These are phyloP conservation scores for Diaporthe sp. DNA, from an alignment of 2,329 filamentous ascomycete species.

Conservation along the genomic window DNA sequence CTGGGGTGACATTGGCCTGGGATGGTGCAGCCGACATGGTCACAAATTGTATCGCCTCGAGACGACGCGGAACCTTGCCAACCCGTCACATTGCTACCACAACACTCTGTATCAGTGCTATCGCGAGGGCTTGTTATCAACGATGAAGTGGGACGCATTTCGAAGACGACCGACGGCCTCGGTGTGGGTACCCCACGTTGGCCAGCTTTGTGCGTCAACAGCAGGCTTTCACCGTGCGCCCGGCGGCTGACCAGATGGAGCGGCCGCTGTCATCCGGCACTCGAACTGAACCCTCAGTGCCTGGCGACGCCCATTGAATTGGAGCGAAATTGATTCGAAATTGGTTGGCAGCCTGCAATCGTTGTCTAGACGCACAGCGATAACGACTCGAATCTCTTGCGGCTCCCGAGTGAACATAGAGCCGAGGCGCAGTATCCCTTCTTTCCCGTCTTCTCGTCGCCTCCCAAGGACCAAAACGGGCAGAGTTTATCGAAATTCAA, in stretches of 20 bases:
- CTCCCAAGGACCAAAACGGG: constrained; percentile 13
- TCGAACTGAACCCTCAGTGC: background rate
- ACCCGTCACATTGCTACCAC: constrained; percentile 27
- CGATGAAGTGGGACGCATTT: background rate
- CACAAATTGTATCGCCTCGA: background rate
- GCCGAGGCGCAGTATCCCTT: background rate
- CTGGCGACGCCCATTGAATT: background rate
- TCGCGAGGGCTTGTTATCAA: constrained; percentile 6
- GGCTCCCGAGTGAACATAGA: background rate
- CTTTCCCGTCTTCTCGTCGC: background rate
- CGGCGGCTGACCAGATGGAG: background rate
- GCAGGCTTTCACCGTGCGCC: background rate
- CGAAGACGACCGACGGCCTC: background rate
- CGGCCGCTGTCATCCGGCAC: background rate
- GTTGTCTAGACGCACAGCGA: background rate
- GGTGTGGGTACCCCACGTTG: background rate
- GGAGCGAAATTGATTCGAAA: background rate
- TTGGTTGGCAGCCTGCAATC: background rate
- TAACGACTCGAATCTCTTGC: background rate
- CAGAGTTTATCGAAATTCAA: constrained; percentile 30
- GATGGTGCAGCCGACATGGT: background rate
- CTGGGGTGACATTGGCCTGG: constrained; percentile 3
- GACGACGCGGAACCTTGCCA: constrained; percentile 1
- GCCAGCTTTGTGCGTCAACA: background rate
- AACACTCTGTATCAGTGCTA: background rate